These are phyloP conservation scores for Globisporangium apiculatum DNA, from an alignment of 352 stramenopile species.

Conservation along the genomic window DNA sequence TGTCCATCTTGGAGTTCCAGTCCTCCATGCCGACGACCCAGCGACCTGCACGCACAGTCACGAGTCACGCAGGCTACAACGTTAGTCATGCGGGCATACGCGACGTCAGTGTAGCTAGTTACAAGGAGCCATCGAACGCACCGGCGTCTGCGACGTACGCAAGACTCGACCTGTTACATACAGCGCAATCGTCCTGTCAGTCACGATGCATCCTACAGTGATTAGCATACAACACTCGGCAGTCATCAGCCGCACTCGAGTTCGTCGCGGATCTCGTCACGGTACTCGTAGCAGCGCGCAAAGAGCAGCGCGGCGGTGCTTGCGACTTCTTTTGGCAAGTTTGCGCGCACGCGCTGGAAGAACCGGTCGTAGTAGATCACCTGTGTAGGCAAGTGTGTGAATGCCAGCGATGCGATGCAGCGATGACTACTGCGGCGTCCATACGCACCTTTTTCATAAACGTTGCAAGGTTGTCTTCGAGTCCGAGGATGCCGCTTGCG, in stretches of 20 bases:
- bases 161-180: constrained; percentile 37
- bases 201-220: too few relatives aligned
- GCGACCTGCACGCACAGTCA: constrained; percentile 21
- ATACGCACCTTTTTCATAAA: constrained; percentile 78
- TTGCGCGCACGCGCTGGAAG: constrained; percentile 59
- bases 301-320: constrained; percentile 51
- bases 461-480: constrained; percentile 71
- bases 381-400: constrained; percentile 14
- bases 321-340: constrained; percentile 52
- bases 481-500: constrained; percentile 53
- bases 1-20: constrained; percentile 87
- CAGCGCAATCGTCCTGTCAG: too few relatives aligned
- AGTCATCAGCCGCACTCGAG: constrained; percentile 44
- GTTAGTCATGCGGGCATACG: too few relatives aligned
- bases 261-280: constrained; percentile 75
- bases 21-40: constrained; percentile 80
- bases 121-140: constrained; percentile 1
- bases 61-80: too few relatives aligned
- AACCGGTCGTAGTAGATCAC: constrained; percentile 83
- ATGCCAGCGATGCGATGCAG: not conserved
- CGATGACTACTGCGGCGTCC: not conserved
- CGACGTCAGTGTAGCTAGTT: not conserved
- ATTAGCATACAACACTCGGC: too few relatives aligned
- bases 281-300: constrained; percentile 77
- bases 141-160: constrained; percentile 61